Percentiles rank a stretch among this genome's conserved stretches.
phyloP scores from a whole-genome alignment of 2,329 filamentous ascomycete species.

The Neonectria sp. region DNA sequence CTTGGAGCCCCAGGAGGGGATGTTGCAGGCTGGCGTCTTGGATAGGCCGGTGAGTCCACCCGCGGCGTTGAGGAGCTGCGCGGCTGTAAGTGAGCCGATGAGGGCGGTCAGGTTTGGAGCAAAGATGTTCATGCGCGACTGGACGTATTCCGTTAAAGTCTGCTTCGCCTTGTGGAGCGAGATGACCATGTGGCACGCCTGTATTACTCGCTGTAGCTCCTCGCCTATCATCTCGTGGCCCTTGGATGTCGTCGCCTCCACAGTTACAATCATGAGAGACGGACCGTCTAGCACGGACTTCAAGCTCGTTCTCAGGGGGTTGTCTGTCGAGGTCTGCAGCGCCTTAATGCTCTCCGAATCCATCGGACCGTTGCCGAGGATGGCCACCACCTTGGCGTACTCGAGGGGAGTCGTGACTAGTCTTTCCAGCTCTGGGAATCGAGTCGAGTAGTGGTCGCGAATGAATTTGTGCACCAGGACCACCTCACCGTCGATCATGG shows the following conservation, averaged over 20 bases:
- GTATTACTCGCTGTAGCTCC: conserved; percentile 81
- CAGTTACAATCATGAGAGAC: conserved; percentile 93
- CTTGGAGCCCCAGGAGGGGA: conserved; percentile 91
- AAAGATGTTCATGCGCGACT: conserved; percentile 96
- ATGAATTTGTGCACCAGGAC: conserved; percentile 96
- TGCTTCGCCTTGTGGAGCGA: conserved; percentile 89
- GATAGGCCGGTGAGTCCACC: conserved; percentile 91
- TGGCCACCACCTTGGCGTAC: conserved; percentile 95
- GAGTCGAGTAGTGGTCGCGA: conserved; percentile 92
- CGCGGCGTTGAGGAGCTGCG: conserved; percentile 95
- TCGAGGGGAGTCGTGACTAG: conserved; percentile 93
- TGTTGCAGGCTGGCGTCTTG: conserved; percentile 94
- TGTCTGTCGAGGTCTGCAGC: conserved; percentile 82
- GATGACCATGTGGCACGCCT: conserved; percentile 91
- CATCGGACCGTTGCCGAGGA: conserved; percentile 93
- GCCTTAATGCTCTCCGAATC: conserved; percentile 85
- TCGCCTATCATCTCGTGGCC: conserved; percentile 82
- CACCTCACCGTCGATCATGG: conserved; percentile 93
- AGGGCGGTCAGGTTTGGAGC: conserved; percentile 93
- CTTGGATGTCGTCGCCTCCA: conserved; percentile 92
- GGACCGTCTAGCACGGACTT: conserved; percentile 89
- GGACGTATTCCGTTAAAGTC: conserved; percentile 91
- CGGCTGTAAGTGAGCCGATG: conserved; percentile 92
- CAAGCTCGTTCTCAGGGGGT: conserved; percentile 82
- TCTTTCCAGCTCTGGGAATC: conserved; percentile 93